Percentiles rank a stretch among this genome's conserved stretches.
phyloP scores from a whole-genome alignment of 768 basidiomycete genomes.

The Mycena crocata region DNA sequence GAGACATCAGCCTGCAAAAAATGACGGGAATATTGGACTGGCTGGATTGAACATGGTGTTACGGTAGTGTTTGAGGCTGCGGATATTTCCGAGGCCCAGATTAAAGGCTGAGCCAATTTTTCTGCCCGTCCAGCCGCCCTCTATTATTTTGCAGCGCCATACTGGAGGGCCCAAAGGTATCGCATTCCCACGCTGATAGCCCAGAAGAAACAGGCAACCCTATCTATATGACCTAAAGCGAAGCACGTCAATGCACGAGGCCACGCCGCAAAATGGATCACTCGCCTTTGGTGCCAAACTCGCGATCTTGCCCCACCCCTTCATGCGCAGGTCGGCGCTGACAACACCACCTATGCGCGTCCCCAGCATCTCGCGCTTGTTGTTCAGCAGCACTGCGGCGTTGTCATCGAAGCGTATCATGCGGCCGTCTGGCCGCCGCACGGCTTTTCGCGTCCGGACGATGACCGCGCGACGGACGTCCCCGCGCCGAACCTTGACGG shows the following conservation, averaged over 20 bases:
- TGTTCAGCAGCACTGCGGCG: constrained; percentile 92
- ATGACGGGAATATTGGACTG: too few species aligned
- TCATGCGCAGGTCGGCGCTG: constrained; percentile 88
- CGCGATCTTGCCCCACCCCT: constrained; percentile 95
- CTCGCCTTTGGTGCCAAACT: constrained; percentile 92
- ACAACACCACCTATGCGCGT: constrained; percentile 96
- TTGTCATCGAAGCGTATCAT: constrained; percentile 95
- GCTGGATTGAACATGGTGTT: too few species aligned
- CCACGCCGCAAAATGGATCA: constrained; percentile 32
- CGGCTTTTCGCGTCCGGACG: constrained; percentile 90
- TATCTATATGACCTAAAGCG: constrained; percentile 21
- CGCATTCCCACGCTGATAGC: background rate
- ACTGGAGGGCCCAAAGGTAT: background rate
- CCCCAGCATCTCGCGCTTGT: constrained; percentile 95
- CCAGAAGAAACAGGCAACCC: background rate
- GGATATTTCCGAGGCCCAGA: too few species aligned
- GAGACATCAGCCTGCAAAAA: too few species aligned
- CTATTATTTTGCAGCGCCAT: too few species aligned
- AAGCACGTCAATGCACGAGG: background rate
- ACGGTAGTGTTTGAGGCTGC: too few species aligned
- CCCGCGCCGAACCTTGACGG: constrained; percentile 91
- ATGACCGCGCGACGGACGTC: constrained; percentile 97
- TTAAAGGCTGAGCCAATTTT: too few species aligned
- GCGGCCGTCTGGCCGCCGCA: constrained; percentile 89
- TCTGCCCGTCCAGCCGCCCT: too few species aligned